Evolutionary conservation across 169 alveolate species (phyloP), one percentile per base, ranked within the genome.

Genomic region (Plasmodium vinckei): DNA sequence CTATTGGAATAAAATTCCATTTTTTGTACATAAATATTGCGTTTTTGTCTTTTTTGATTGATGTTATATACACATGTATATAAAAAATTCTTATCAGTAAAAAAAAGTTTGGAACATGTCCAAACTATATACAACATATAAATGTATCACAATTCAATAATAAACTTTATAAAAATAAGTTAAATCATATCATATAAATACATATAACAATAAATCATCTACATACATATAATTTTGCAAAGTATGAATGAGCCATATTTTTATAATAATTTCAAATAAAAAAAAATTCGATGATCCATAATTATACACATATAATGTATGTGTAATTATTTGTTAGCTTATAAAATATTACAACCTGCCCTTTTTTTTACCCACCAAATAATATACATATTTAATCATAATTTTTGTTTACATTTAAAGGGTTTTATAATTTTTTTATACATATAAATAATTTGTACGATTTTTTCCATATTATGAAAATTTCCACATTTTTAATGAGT

Each of bases 11-110:
- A 57, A 17, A n/a, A n/a, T 57, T 17, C n/a, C 65, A 3, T 33
- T 27, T 33, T 63, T 63, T 63, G 72, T 53, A 63, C 72, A 63
- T n/a, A 33, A 63, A 63, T 1, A 27, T 63, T 63, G 12, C 39
- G 5, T 63, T 63, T 57, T 57, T 63, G 25, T 63, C 25, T 15
- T n/a, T 21, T 33, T 33, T 33, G 42, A 33, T 33, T 33, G 42
- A 33, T 3, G 7, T 63, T 63, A 27, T 63, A 63, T 63, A 63
- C 53, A 63, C 12, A 25, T 59, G 4, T 17, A 59, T 59, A 59
- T 13, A 25, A 27, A 5, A 63, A 12, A 63, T 1, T 6, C 21
- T 6, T 51, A 51, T 51, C n/a, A 15, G 19, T 12, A 13, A 13
- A 51, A 49, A 49, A 51, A 51, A 2, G n/a, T 15, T 12, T 51